Conservation (phyloP, 108 stramenopile species). For the Nitzschia palea region DNA sequence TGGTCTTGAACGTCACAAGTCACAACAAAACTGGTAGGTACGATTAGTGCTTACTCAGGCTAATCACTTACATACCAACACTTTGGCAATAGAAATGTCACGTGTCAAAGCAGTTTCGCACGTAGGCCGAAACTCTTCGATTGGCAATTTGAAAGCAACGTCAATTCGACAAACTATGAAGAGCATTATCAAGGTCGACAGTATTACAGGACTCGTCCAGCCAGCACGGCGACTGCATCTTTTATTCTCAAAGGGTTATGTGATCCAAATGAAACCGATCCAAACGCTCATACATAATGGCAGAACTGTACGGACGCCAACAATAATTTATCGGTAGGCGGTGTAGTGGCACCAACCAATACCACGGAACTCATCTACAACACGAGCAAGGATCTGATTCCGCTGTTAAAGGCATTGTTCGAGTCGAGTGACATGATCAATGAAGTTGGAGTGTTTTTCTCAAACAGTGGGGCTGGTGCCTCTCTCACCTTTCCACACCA, state of each 20-base stretch:
- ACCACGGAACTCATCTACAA: constrained; percentile 25
- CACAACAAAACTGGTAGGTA: no score
- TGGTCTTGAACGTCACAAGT: no score
- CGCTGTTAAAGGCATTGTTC: constrained; percentile 42
- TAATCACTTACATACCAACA: no score
- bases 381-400: constrained; percentile 35
- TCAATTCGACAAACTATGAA: constrained; percentile 39
- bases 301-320: constrained; percentile 64
- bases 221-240: constrained; percentile 33
- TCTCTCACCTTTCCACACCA: constrained; percentile 40
- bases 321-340: constrained; percentile 50
- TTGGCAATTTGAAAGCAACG: constrained; percentile 44
- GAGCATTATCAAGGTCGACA: constrained; percentile 36
- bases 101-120: no score
- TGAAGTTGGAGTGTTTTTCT: constrained; percentile 43
- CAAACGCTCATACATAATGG: no score
- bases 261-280: constrained; percentile 34
- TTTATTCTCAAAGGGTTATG: constrained; percentile 51
- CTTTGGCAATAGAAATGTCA: no score
- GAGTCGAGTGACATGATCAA: constrained; percentile 36
- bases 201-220: constrained; percentile 12
- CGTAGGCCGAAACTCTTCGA: no score
- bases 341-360: constrained; percentile 39
- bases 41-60: no score
- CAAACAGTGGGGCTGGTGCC: constrained; percentile 50